These are phyloP conservation scores for Pythium utonaiense DNA, from an alignment of 352 stramenopile species.

Conservation along the genomic window DNA sequence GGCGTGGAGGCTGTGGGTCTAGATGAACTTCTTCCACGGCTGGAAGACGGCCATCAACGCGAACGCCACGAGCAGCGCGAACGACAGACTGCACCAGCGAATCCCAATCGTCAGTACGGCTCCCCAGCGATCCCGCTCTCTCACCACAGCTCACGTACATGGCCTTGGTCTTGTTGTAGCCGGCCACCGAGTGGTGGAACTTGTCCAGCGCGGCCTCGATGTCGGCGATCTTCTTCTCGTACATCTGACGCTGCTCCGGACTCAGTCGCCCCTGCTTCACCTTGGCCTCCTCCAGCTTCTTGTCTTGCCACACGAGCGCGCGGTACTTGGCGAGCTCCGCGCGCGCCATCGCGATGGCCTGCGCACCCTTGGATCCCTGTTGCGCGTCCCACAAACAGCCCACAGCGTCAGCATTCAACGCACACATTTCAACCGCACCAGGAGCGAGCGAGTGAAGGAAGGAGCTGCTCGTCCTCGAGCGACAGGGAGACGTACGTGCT, in stretches of 20 bases:
- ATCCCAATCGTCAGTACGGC: background rate
- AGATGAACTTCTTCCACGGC: constrained; percentile 49
- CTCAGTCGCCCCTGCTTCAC: constrained; percentile 63
- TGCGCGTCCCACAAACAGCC: background rate
- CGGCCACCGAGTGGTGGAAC: constrained; percentile 74
- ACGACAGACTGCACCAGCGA: constrained; percentile 36
- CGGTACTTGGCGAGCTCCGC: constrained; percentile 80
- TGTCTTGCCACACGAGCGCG: constrained; percentile 76
- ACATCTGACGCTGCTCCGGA: constrained; percentile 41
- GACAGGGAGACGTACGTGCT: constrained; percentile 40
- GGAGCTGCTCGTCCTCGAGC: background rate
- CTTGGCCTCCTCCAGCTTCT: constrained; percentile 75
- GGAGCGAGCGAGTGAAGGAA: no score
- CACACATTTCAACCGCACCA: no score
- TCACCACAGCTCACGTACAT: constrained; percentile 36
- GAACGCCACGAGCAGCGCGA: constrained; percentile 49
- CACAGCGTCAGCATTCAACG: background rate
- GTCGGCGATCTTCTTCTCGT: constrained; percentile 73
- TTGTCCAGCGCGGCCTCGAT: constrained; percentile 70
- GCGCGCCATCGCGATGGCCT: constrained; percentile 71
- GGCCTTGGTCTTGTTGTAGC: constrained; percentile 78
- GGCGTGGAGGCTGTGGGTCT: background rate
- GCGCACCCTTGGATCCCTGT: constrained; percentile 59
- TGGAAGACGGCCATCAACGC: constrained; percentile 71
- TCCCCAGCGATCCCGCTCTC: background rate